These are phyloP conservation scores for Striga hermonthica DNA, from an alignment of 305 asterid genomes.

Conservation along the genomic window DNA sequence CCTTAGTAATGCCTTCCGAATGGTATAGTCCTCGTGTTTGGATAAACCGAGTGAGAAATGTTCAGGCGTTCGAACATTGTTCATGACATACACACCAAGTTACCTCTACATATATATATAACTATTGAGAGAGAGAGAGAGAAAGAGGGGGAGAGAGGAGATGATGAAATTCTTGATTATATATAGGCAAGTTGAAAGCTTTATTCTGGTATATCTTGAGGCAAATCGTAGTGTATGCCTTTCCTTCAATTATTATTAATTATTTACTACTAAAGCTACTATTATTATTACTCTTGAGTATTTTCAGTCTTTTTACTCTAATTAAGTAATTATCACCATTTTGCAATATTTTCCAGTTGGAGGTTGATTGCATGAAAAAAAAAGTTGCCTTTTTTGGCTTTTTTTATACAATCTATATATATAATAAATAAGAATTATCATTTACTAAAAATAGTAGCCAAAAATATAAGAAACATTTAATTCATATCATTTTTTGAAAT, in stretches of 20 bases:
- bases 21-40: neutral
- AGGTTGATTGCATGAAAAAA: constrained; percentile 20
- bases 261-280: too few species aligned
- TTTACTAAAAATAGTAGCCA: too few species aligned
- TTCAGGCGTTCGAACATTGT: neutral
- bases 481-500: too few species aligned
- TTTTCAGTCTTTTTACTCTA: neutral
- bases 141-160: constrained; percentile 1
- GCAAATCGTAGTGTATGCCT: constrained; percentile 13
- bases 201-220: constrained; percentile 18
- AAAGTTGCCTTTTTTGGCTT: neutral
- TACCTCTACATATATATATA: neutral
- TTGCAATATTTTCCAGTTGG: constrained; percentile 26
- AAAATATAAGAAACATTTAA: too few species aligned
- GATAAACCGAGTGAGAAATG: neutral
- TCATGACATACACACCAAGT: neutral
- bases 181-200: constrained; percentile 18
- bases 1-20: neutral
- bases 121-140: constrained; percentile 9
- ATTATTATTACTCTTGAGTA: too few species aligned
- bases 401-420: too few species aligned
- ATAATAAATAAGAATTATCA: too few species aligned
- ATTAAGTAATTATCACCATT: neutral
- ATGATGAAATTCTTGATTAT: neutral
- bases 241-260: too few species aligned